phyloP scores from a whole-genome alignment of 2,329 filamentous ascomycete genomes.

The Aspergillus aculeatinus region DNA sequence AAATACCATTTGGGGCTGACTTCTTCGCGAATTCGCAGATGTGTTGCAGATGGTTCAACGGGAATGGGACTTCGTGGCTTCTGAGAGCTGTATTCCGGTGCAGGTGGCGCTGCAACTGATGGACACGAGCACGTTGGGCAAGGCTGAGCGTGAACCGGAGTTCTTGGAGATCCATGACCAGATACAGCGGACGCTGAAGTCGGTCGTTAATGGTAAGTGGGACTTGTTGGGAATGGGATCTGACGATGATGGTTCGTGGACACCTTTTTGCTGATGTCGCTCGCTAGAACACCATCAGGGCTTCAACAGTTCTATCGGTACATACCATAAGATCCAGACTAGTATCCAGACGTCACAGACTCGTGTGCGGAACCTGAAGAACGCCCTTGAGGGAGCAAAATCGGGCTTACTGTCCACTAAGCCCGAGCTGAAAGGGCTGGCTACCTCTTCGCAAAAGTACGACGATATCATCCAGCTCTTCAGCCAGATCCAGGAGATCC shows the following conservation, averaged over 20 bases:
- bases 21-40: constrained; percentile 35
- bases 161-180: constrained; percentile 83
- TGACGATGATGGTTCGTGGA: no score
- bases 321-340: constrained; percentile 96
- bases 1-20: not conserved
- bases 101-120: constrained; percentile 93
- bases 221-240: not conserved
- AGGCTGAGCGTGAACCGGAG: constrained; percentile 81
- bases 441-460: constrained; percentile 82
- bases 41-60: constrained; percentile 79
- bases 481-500: constrained; percentile 80
- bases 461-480: constrained; percentile 84
- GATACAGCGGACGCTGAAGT: constrained; percentile 88
- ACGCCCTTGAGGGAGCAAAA: constrained; percentile 79
- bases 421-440: constrained; percentile 86
- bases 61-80: constrained; percentile 91
- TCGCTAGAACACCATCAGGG: constrained; percentile 85
- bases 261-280: no score
- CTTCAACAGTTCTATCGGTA: constrained; percentile 98
- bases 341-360: constrained; percentile 88
- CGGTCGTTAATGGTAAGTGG: constrained; percentile 73
- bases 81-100: constrained; percentile 84
- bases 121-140: constrained; percentile 88
- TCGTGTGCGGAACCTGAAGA: constrained; percentile 77
- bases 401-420: constrained; percentile 78